Evolutionary conservation across 2,329 filamentous ascomycete genomes (phyloP), one percentile per base, ranked within the genome.

Genomic region (Talaromyces islandicus): DNA sequence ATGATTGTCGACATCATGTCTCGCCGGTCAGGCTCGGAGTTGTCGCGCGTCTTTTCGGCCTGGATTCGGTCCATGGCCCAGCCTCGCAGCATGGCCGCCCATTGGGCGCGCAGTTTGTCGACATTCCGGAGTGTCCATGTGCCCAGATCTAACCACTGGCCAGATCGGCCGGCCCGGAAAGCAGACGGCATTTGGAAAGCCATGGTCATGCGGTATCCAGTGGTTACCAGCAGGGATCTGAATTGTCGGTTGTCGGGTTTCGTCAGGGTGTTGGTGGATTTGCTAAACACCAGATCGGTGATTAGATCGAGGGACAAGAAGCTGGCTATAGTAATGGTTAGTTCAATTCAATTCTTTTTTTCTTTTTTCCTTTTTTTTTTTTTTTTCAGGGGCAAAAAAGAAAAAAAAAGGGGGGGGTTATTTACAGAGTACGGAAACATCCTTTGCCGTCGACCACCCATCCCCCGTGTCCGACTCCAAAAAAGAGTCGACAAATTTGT

Each of bases 1-100:
- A 59, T 55, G n/a, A 59, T 55, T 11, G 41, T 59, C 3, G 52
- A 55, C 52, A 59, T 55, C 9, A 59, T 55, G 38, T 59, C 58
- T 17, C 51, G 24, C 12, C 51, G 51, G n/a, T 48, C 30, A 17
- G 51, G 41, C 10, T 50, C 51, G 4, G n/a, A 17, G 17, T 17
- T 10, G 14, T 3, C 30, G 14, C 38, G 21, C 1, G 21, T 43
- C 24, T 48, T 59, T 54, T 59, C 57, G 2, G 57, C n/a, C 21
- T 54, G n/a, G n/a, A 59, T 59, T 21, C 57, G 25, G 7, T 54
- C 51, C 57, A 38, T 53, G 27, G 41, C 57, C 57, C 57, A 59
- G 4, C 57, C 51, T n/a, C 57, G 51, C 46, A 59, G 27, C 51
- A 59, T 46, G 17, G 25, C 38, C 2, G 51, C 57, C 57, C 57